phyloP scores from a whole-genome alignment of 768 basidiomycete species.

The Gloeophyllum trabeum region DNA sequence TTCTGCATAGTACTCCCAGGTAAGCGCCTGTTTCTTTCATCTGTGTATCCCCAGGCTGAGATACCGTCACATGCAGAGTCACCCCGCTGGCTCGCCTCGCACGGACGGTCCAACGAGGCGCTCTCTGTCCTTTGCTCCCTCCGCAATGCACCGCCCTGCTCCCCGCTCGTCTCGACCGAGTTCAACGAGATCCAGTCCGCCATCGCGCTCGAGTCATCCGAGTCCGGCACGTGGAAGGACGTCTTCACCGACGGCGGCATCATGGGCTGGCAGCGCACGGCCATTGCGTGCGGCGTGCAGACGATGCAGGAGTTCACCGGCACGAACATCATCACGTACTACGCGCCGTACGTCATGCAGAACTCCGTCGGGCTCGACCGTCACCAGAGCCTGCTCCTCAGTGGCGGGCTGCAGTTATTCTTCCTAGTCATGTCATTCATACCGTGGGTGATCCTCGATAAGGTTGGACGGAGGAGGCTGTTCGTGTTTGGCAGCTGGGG shows the following conservation, averaged over 20 bases:
- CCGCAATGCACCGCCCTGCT: conserved; percentile 35
- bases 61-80: conserved; percentile 48
- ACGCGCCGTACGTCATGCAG: conserved; percentile 12
- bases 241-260: conserved; percentile 42
- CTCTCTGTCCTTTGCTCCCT: conserved; percentile 51
- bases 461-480: no score
- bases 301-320: conserved; percentile 64
- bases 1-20: neutral
- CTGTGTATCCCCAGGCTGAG: no score
- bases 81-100: conserved; percentile 47
- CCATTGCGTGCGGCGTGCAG: conserved; percentile 44
- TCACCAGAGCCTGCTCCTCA: no score
- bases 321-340: conserved; percentile 57
- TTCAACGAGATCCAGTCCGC: conserved; percentile 45
- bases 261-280: conserved; percentile 50
- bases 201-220: conserved; percentile 26
- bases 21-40: neutral
- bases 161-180: conserved; percentile 34
- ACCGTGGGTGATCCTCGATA: no score
- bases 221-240: conserved; percentile 25
- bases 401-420: no score
- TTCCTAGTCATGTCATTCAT: no score
- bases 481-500: no score
- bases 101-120: conserved; percentile 41
- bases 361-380: conserved; percentile 31